A percentile compares a stretch with the other conserved stretches of the same genome.
These are phyloP conservation scores for Aspergillus costaricaensis DNA, from an alignment of 2,329 filamentous ascomycete genomes.

Conservation along the genomic window DNA sequence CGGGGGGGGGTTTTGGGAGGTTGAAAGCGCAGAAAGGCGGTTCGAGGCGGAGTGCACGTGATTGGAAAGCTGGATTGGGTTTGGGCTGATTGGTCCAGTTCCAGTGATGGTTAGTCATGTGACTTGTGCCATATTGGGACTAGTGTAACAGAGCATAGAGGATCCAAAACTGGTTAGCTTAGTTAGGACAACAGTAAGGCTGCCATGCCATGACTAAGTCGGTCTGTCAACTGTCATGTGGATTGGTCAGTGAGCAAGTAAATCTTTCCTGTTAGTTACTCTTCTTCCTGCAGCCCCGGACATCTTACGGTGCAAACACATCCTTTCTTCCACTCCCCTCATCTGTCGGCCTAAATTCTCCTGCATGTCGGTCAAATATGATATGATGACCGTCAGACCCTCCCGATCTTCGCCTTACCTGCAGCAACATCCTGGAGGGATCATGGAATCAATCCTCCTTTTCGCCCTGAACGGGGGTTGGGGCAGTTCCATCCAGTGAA, in stretches of 20 bases:
- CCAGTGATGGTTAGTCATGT: no score
- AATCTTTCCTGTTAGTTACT: not conserved
- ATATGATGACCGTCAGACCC: slow-evolving; percentile 2
- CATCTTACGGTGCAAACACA: not conserved
- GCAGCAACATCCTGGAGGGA: slow-evolving; percentile 7
- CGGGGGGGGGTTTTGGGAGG: slow-evolving; percentile 20
- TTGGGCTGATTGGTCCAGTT: slow-evolving; percentile 11
- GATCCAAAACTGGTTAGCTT: no score
- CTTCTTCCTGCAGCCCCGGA: not conserved
- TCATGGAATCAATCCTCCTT: slow-evolving; percentile 7
- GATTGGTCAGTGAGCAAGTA: no score
- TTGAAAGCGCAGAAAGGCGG: slow-evolving; percentile 20
- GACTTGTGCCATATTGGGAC: not conserved
- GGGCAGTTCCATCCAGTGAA: not conserved
- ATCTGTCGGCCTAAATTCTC: slow-evolving; percentile 7
- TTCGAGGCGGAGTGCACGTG: slow-evolving; percentile 20
- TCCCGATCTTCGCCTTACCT: slow-evolving; percentile 5
- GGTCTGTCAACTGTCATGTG: not conserved
- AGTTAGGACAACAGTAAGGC: no score
- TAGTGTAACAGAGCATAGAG: no score
- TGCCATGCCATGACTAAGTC: not conserved
- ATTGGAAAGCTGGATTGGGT: not conserved
- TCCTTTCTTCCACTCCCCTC: no score
- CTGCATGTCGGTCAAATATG: slow-evolving; percentile 11
- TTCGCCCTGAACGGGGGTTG: slow-evolving; percentile 6